Evolutionary conservation across 441 rosid species (phyloP).

Genomic region (Gossypium trilobum): DNA sequence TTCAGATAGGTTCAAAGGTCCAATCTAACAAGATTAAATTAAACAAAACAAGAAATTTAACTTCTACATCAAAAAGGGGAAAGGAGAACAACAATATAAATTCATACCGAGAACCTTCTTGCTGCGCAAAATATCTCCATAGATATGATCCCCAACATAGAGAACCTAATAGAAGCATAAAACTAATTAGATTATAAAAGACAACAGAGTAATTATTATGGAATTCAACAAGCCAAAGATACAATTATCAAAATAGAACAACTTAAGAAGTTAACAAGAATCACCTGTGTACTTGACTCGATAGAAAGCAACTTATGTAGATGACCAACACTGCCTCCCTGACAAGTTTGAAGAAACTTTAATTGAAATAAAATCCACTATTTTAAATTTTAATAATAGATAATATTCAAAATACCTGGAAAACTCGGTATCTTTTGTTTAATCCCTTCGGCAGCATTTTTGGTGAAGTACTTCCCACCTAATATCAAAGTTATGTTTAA

Average conservation of each 20-base stretch:
- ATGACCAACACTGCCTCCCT: conserved; percentile 96
- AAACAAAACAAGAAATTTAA: conserved; percentile 5
- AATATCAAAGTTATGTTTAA: not conserved
- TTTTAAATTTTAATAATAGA: not conserved
- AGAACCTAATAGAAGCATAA: conserved; percentile 49
- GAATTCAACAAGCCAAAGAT: conserved; percentile 1
- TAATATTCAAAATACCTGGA: conserved; percentile 45
- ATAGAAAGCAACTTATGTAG: conserved; percentile 93
- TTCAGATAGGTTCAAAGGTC: not conserved
- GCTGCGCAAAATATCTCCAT: conserved; percentile 95
- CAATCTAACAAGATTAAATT: not conserved
- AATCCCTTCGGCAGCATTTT: conserved; percentile 27
- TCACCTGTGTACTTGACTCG: conserved; percentile 90
- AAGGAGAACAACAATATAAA: conserved; percentile 15
- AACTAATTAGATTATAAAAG: conserved; percentile 12
- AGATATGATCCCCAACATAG: conserved; percentile 96
- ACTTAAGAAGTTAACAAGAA: not conserved
- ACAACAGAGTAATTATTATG: not conserved
- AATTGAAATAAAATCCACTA: not conserved
- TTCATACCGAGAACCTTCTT: conserved; percentile 83
- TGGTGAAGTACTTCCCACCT: conserved; percentile 65
- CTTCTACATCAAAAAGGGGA: not conserved
- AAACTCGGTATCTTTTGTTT: conserved; percentile 46
- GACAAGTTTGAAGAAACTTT: conserved; percentile 10
- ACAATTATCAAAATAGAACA: not conserved